Conservation (phyloP, 257 asterid genomes). For the Primulina eburnea region DNA sequence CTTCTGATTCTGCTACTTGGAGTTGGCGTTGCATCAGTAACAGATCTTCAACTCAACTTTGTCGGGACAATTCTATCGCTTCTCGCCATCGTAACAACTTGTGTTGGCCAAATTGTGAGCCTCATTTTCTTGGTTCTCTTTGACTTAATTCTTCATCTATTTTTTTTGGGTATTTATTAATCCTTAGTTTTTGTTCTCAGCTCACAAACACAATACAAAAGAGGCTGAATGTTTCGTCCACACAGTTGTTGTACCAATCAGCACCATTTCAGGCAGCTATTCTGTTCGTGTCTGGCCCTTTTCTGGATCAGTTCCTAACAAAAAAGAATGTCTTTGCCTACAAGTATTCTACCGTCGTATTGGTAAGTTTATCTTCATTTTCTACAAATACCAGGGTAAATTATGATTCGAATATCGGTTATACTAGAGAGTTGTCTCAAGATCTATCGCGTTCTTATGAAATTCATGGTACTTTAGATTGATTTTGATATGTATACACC, state of each 20-base stretch:
- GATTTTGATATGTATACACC: too few species aligned
- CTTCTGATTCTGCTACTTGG: conserved; percentile 62
- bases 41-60: conserved; percentile 89
- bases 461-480: too few species aligned
- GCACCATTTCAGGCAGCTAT: conserved; percentile 92
- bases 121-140: not conserved
- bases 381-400: too few species aligned
- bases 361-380: conserved; percentile 37
- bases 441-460: too few species aligned
- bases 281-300: conserved; percentile 67
- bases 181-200: conserved; percentile 31
- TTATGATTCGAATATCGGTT: too few species aligned
- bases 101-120: conserved; percentile 87
- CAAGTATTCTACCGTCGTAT: conserved; percentile 60
- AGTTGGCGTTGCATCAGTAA: conserved; percentile 84
- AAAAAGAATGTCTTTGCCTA: conserved; percentile 65
- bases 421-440: too few species aligned
- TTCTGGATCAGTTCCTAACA: conserved; percentile 68
- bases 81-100: conserved; percentile 83
- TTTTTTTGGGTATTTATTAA: not conserved
- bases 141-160: not conserved
- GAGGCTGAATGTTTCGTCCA: conserved; percentile 76
- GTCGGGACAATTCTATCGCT: conserved; percentile 77
- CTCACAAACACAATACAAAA: conserved; percentile 90
- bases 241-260: conserved; percentile 80